Evolutionary conservation across 305 asterid species (phyloP).

Genomic region (Andrographis paniculata): DNA sequence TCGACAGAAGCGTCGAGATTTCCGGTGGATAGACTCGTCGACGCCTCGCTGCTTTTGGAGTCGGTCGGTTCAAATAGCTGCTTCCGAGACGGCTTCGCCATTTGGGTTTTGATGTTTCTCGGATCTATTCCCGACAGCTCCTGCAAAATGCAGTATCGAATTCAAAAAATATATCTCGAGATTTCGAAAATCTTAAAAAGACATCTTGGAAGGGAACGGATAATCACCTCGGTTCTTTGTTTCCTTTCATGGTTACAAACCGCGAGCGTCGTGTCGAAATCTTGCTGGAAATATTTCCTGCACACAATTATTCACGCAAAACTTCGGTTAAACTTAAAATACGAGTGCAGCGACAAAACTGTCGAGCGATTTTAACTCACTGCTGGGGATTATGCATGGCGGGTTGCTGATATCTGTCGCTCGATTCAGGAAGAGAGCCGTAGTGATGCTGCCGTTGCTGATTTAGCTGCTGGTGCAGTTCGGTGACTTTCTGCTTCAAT

Average conservation of each 20-base stretch:
- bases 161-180: neutral
- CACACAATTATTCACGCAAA: too few relatives aligned
- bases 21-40: constrained; percentile 43
- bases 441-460: constrained; percentile 91
- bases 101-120: constrained; percentile 56
- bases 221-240: constrained; percentile 77
- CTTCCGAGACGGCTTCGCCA: constrained; percentile 50
- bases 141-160: constrained; percentile 31
- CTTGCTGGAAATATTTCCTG: constrained; percentile 85
- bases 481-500: constrained; percentile 93
- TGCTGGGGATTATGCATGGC: constrained; percentile 46
- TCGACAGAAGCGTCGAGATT: constrained; percentile 47
- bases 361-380: constrained; percentile 50
- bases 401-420: constrained; percentile 54
- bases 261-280: constrained; percentile 91
- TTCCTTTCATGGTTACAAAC: constrained; percentile 82
- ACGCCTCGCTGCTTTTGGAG: constrained; percentile 67
- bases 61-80: constrained; percentile 53
- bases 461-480: constrained; percentile 91
- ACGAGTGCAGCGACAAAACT: too few relatives aligned
- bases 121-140: constrained; percentile 48
- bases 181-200: neutral
- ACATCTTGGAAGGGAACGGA: constrained; percentile 7
- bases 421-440: constrained; percentile 64
- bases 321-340: too few relatives aligned